Evolutionary conservation across 352 stramenopile species (phyloP).

Genomic region (Globisporangium cederbergense): DNA sequence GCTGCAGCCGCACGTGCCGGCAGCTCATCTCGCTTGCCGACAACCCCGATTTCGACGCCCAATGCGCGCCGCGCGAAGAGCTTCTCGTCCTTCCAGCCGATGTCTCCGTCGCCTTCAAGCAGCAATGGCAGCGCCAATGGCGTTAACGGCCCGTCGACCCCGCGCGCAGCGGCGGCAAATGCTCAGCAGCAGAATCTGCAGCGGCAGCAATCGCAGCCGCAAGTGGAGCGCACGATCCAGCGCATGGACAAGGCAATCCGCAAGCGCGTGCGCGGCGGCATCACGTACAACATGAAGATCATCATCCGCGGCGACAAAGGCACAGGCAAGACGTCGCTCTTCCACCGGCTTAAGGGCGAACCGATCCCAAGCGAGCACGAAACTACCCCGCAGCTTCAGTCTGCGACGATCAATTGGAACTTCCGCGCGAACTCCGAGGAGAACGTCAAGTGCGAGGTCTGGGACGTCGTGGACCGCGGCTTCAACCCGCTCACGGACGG

Average conservation of each 20-base stretch:
- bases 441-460: slow-evolving; percentile 88
- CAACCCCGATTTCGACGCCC: slow-evolving; percentile 27
- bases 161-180: background rate
- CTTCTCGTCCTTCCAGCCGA: slow-evolving; percentile 31
- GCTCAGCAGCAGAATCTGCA: slow-evolving; percentile 1
- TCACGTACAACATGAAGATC: slow-evolving; percentile 93
- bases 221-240: slow-evolving; percentile 65
- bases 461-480: slow-evolving; percentile 88
- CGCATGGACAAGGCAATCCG: slow-evolving; percentile 83
- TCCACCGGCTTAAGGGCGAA: slow-evolving; percentile 78
- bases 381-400: slow-evolving; percentile 85
- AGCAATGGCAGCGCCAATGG: slow-evolving; percentile 11
- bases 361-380: slow-evolving; percentile 65
- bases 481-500: slow-evolving; percentile 33
- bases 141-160: background rate
- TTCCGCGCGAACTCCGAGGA: slow-evolving; percentile 66
- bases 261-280: slow-evolving; percentile 66
- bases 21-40: slow-evolving; percentile 8
- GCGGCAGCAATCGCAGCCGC: slow-evolving; percentile 7
- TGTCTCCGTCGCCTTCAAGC: slow-evolving; percentile 13
- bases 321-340: slow-evolving; percentile 89
- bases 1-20: background rate
- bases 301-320: slow-evolving; percentile 76
- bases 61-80: slow-evolving; percentile 35
- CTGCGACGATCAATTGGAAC: slow-evolving; percentile 85